These are phyloP conservation scores for Pezicula rhizophila DNA, from an alignment of 2,329 filamentous ascomycete genomes.

Conservation along the genomic window DNA sequence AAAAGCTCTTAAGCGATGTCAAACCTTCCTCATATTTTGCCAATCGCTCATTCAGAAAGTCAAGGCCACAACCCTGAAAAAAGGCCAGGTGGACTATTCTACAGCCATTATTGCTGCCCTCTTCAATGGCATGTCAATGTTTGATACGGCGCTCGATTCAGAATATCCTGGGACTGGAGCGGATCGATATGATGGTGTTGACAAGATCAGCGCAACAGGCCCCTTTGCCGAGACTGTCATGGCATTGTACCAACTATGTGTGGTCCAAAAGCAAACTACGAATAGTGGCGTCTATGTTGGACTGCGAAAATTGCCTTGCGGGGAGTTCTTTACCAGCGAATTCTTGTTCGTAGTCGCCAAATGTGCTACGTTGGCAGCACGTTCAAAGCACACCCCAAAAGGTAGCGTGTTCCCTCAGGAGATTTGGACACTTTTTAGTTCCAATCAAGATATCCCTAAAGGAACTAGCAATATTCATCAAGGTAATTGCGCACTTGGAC, in stretches of 20 bases:
- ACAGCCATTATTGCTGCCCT: slow-evolving; percentile 18
- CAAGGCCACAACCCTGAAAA: slow-evolving; percentile 5
- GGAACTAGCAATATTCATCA: slow-evolving; percentile 4
- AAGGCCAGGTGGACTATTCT: slow-evolving; percentile 15
- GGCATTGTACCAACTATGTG: slow-evolving; percentile 8
- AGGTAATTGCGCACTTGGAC: slow-evolving; percentile 7
- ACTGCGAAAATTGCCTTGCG: slow-evolving; percentile 3
- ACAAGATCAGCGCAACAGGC: slow-evolving; percentile 3
- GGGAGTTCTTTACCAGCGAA: slow-evolving; percentile 3
- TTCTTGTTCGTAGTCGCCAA: slow-evolving; percentile 9
- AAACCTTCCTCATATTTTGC: slow-evolving; percentile 5
- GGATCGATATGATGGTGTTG: not conserved
- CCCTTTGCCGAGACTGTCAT: slow-evolving; percentile 14
- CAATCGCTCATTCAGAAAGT: slow-evolving; percentile 13
- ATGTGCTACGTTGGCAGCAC: slow-evolving; percentile 6
- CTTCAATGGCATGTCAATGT: slow-evolving; percentile 14
- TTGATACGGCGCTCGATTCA: slow-evolving; percentile 16
- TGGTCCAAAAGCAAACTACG: not conserved
- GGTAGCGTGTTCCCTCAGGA: not conserved
- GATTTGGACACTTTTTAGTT: slow-evolving; percentile 14
- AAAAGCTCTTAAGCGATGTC: not conserved
- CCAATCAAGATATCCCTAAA: not conserved
- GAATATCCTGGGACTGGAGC: not conserved
- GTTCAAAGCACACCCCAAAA: not conserved
- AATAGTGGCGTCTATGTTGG: slow-evolving; percentile 6